Conservation (phyloP, 768 basidiomycete genomes). For the Amanita thiersii region DNA sequence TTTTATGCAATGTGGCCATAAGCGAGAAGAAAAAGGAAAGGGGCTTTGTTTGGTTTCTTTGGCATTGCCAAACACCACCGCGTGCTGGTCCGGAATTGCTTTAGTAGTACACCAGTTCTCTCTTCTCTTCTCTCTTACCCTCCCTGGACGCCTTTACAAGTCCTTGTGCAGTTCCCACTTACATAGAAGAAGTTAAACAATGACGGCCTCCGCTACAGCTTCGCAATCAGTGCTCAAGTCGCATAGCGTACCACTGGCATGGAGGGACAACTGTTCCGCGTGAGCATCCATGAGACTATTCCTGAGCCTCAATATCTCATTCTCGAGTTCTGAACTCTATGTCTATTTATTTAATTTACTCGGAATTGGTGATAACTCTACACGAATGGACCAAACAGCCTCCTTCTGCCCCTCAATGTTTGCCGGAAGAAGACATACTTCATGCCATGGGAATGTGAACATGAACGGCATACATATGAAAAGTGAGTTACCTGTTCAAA, state of each 20-base stretch:
- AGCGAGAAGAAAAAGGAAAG: too few relatives aligned
- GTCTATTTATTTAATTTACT: slow-evolving; percentile 3
- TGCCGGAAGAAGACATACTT: slow-evolving; percentile 76
- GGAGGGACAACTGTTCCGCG: slow-evolving; percentile 91
- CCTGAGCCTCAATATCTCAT: neutral
- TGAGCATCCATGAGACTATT: slow-evolving; percentile 32
- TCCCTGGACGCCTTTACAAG: too few relatives aligned
- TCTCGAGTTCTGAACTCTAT: neutral
- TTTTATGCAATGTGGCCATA: too few relatives aligned
- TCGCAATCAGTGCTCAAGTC: slow-evolving; percentile 79
- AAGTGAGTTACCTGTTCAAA: slow-evolving; percentile 41
- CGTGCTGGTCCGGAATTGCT: too few relatives aligned
- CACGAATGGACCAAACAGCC: slow-evolving; percentile 32
- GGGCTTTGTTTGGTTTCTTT: too few relatives aligned
- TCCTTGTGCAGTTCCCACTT: too few relatives aligned
- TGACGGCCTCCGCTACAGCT: slow-evolving; percentile 72
- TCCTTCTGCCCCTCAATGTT: slow-evolving; percentile 80
- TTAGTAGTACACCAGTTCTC: too few relatives aligned
- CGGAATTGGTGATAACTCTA: neutral
- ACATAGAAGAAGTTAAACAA: slow-evolving; percentile 17
- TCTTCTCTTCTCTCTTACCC: too few relatives aligned
- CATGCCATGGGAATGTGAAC: slow-evolving; percentile 90
- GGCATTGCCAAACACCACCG: too few relatives aligned
- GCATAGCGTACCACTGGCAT: slow-evolving; percentile 66
- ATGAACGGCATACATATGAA: slow-evolving; percentile 81